Percentiles rank a stretch among this genome's conserved stretches.
Evolutionary conservation across 139 green algal species (phyloP).

Genomic region (Chlorella sp.): DNA sequence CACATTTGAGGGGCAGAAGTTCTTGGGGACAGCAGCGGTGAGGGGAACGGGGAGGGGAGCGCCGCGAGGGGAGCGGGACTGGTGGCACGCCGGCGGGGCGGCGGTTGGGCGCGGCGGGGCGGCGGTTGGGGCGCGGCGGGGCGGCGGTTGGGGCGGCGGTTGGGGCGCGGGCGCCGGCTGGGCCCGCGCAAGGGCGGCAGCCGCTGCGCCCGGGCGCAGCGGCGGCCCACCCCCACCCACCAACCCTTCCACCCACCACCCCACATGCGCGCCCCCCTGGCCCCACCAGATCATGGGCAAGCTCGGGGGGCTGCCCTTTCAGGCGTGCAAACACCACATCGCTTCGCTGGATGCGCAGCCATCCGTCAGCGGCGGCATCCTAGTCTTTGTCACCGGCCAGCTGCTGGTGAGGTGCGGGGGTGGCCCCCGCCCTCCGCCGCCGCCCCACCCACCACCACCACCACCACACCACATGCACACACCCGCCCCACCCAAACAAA

Average conservation of each 20-base stretch:
- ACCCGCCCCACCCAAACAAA: too few species aligned
- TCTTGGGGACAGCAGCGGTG: conserved; percentile 62
- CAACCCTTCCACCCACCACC: not conserved
- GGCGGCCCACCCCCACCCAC: too few species aligned
- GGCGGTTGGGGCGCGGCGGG: too few species aligned
- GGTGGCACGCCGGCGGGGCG: not conserved
- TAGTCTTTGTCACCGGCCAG: conserved; percentile 89
- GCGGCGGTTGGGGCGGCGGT: too few species aligned
- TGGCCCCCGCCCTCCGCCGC: too few species aligned
- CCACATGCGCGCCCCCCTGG: not conserved
- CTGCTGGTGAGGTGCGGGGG: conserved; percentile 69
- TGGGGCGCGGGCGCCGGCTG: too few species aligned
- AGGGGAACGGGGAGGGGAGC: too few species aligned
- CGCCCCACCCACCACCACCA: too few species aligned
- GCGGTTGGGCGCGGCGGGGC: not conserved
- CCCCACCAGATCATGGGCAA: conserved; percentile 67
- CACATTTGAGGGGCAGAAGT: conserved; percentile 86
- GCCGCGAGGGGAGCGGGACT: too few species aligned
- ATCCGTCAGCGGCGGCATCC: conserved; percentile 72
- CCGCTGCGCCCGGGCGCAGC: too few species aligned
- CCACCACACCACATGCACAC: too few species aligned
- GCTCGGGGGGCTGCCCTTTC: conserved; percentile 81
- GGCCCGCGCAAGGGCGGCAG: too few species aligned
- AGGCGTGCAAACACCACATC: conserved; percentile 72
- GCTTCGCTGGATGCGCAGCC: conserved; percentile 85